phyloP scores from a whole-genome alignment of 371 early-diverging fungal species.

The Mycotypha africana region DNA sequence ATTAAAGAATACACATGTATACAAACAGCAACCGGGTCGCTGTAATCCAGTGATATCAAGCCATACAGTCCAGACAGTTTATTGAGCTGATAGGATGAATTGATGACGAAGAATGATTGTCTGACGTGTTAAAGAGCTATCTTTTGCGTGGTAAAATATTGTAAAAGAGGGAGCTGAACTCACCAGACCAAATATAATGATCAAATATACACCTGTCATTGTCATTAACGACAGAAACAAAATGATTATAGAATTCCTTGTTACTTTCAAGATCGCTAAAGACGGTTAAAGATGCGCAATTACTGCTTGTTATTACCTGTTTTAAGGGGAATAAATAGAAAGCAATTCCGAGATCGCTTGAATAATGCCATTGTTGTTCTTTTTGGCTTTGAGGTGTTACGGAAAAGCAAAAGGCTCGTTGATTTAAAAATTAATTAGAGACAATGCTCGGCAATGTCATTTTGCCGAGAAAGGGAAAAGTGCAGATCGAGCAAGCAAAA shows the following conservation, averaged over 20 bases:
- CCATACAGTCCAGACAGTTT: conserved; percentile 29
- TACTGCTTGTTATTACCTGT: background rate
- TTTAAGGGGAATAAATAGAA: conserved; percentile 2
- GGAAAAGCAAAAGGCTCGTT: too few relatives aligned
- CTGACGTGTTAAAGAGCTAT: background rate
- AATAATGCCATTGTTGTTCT: too few relatives aligned
- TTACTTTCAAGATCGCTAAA: too few relatives aligned
- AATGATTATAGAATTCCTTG: background rate
- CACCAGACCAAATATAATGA: conserved; percentile 22
- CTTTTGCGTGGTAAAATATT: too few relatives aligned
- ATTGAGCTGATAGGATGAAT: conserved; percentile 17
- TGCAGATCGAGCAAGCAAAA: too few relatives aligned
- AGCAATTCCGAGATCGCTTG: background rate
- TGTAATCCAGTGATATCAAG: conserved; percentile 17
- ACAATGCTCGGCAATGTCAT: too few relatives aligned
- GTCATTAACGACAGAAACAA: background rate
- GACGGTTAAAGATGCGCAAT: background rate
- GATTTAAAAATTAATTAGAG: too few relatives aligned
- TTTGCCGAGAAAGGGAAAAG: too few relatives aligned
- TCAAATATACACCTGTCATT: conserved; percentile 16
- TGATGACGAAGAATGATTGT: background rate
- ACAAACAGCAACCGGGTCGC: conserved; percentile 5
- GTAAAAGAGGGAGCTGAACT: too few relatives aligned
- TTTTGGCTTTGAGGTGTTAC: too few relatives aligned
- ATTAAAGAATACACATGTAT: conserved; percentile 19